A percentile compares a stretch with the other conserved stretches of the same genome.
phyloP scores from a whole-genome alignment of 352 stramenopile species.

The Albugo candida region DNA sequence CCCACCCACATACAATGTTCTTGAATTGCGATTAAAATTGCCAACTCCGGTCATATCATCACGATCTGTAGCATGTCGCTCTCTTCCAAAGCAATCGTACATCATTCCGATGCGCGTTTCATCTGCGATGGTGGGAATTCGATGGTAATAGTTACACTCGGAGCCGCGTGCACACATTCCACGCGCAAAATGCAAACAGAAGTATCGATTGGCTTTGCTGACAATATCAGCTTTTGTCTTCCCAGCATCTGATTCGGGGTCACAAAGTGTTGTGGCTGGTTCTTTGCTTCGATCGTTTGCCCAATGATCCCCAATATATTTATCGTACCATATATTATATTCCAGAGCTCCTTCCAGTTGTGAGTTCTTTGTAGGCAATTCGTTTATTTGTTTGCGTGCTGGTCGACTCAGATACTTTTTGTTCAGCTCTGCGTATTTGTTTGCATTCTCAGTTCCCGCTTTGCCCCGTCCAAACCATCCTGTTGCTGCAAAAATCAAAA shows the following conservation, averaged over 20 bases:
- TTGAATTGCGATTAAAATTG: slow-evolving; percentile 80
- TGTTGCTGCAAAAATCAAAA: slow-evolving; percentile 34
- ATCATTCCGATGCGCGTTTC: slow-evolving; percentile 68
- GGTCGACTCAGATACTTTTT: slow-evolving; percentile 61
- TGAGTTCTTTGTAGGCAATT: slow-evolving; percentile 66
- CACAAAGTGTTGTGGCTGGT: slow-evolving; percentile 70
- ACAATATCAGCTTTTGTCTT: slow-evolving; percentile 82
- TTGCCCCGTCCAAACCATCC: slow-evolving; percentile 87
- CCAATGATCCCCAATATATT: slow-evolving; percentile 85
- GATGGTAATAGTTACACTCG: slow-evolving; percentile 87
- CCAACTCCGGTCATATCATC: slow-evolving; percentile 87
- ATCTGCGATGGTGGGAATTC: slow-evolving; percentile 55
- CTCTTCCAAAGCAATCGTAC: slow-evolving; percentile 84
- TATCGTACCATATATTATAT: slow-evolving; percentile 94
- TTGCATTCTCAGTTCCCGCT: slow-evolving; percentile 36
- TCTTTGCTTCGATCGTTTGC: slow-evolving; percentile 67
- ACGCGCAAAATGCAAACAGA: slow-evolving; percentile 85
- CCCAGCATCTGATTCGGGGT: slow-evolving; percentile 68
- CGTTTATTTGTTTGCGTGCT: slow-evolving; percentile 81
- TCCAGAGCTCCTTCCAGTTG: slow-evolving; percentile 82
- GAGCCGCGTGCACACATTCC: slow-evolving; percentile 76
- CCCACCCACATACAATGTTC: slow-evolving; percentile 83
- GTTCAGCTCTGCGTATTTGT: slow-evolving; percentile 75
- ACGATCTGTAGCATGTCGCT: slow-evolving; percentile 77
- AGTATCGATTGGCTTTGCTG: slow-evolving; percentile 70